Conservation (phyloP, 163 green algal genomes). For the Scenedesmus sp. region DNA sequence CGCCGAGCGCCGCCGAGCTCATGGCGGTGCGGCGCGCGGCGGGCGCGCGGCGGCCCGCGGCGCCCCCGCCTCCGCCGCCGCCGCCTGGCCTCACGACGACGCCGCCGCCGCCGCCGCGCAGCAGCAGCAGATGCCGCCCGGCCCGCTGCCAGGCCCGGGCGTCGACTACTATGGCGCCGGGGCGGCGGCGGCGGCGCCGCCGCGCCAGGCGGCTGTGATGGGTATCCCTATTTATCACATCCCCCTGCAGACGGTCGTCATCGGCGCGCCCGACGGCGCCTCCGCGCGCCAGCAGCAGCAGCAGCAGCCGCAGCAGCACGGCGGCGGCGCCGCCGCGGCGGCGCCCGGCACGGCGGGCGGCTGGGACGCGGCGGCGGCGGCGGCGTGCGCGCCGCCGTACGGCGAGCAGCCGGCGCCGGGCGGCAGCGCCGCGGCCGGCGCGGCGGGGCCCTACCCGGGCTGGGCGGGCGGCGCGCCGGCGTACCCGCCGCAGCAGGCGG, state of each 20-base stretch:
- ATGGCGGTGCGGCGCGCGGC: too few relatives aligned
- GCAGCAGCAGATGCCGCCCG: background rate
- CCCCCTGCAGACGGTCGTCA: constrained; percentile 33
- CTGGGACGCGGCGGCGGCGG: constrained; percentile 16
- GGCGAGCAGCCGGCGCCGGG: too few relatives aligned
- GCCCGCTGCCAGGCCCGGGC: background rate
- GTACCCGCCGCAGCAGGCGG: too few relatives aligned
- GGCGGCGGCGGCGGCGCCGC: too few relatives aligned
- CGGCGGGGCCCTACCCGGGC: too few relatives aligned
- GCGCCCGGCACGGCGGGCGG: background rate
- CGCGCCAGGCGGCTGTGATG: background rate
- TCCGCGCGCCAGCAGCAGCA: background rate
- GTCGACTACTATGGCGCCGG: too few relatives aligned
- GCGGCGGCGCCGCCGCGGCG: background rate
- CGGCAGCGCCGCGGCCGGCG: too few relatives aligned
- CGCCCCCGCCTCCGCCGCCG: too few relatives aligned
- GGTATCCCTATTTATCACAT: constrained; percentile 45
- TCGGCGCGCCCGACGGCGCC: background rate
- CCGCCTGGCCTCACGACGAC: too few relatives aligned
- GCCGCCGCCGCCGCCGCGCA: background rate
- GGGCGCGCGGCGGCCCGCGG: too few relatives aligned
- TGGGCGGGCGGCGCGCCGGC: too few relatives aligned
- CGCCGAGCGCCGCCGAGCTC: too few relatives aligned
- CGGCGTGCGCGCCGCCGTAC: constrained; percentile 18
- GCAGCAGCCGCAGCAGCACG: background rate